Percentiles rank a stretch among this genome's conserved stretches.
phyloP scores from a whole-genome alignment of 805 yeast species.

The Brettanomyces bruxellensis region DNA sequence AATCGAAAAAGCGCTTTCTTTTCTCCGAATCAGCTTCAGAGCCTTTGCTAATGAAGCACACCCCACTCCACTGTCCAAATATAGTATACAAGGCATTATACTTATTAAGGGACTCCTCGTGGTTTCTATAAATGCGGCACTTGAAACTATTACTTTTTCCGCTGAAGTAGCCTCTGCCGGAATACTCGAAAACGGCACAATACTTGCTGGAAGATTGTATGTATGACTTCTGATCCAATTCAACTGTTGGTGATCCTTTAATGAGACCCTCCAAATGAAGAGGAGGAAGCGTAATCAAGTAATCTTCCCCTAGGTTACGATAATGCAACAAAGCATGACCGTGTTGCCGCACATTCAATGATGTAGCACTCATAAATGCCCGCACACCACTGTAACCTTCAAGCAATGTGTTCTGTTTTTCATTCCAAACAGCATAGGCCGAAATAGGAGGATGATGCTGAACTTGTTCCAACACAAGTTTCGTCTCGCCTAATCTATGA shows the following conservation, averaged over 20 bases:
- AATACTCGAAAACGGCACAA: conserved; percentile 61
- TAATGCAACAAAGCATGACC: conserved; percentile 80
- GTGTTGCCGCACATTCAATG: conserved; percentile 79
- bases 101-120: conserved; percentile 36
- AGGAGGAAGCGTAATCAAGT: conserved; percentile 83
- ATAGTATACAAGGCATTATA: conserved; percentile 70
- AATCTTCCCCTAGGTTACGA: conserved; percentile 55
- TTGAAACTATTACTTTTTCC: conserved; percentile 93
- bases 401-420: conserved; percentile 53
- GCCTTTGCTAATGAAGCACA: conserved; percentile 57
- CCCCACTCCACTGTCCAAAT: conserved; percentile 87
- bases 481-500: conserved; percentile 60
- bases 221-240: conserved; percentile 80
- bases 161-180: conserved; percentile 90
- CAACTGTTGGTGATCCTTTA: conserved; percentile 89
- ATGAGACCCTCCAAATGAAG: conserved; percentile 90
- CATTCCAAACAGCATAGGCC: conserved; percentile 79
- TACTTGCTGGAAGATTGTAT: conserved; percentile 80
- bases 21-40: conserved; percentile 32
- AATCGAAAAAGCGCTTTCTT: conserved; percentile 56
- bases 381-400: conserved; percentile 89
- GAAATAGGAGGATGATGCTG: conserved; percentile 97
- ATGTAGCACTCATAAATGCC: conserved; percentile 69
- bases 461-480: conserved; percentile 82
- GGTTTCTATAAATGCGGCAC: conserved; percentile 63